Conservation (phyloP, 2,329 filamentous ascomycete genomes). For the Xylaria sp. region DNA sequence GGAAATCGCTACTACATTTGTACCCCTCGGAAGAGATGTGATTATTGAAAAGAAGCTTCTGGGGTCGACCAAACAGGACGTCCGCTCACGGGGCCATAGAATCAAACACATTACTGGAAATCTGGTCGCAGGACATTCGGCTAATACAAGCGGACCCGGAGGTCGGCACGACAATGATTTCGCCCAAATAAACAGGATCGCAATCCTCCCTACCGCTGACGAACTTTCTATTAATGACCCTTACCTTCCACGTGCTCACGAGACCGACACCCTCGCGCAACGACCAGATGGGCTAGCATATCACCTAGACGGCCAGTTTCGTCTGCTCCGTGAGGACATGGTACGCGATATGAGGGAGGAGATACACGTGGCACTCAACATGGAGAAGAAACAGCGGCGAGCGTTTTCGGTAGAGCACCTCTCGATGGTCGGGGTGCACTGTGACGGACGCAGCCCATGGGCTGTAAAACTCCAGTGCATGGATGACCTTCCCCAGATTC, state of each 20-base stretch:
- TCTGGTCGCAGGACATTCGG: constrained; percentile 31
- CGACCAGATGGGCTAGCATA: constrained; percentile 53
- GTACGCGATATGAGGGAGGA: constrained; percentile 72
- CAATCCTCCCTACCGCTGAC: constrained; percentile 73
- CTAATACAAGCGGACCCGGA: constrained; percentile 57
- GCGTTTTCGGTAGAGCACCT: constrained; percentile 41
- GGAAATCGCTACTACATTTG: constrained; percentile 15
- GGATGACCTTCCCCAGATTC: constrained; percentile 23
- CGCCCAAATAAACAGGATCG: constrained; percentile 67
- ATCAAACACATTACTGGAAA: constrained; percentile 48
- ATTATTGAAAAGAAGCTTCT: constrained; percentile 11
- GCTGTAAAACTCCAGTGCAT: constrained; percentile 21
- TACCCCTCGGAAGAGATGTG: constrained; percentile 14
- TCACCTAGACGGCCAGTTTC: constrained; percentile 77
- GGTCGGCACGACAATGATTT: constrained; percentile 81
- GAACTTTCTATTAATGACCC: constrained; percentile 68
- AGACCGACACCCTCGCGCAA: constrained; percentile 57
- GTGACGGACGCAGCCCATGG: constrained; percentile 19
- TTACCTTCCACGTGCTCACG: constrained; percentile 63
- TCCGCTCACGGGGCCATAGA: constrained; percentile 54
- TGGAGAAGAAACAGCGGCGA: constrained; percentile 59
- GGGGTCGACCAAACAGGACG: constrained; percentile 10
- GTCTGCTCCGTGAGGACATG: constrained; percentile 77
- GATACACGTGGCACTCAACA: constrained; percentile 49
- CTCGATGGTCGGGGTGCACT: constrained; percentile 22